phyloP scores from a whole-genome alignment of 768 basidiomycete genomes.

The Xerocomellus dryophilus region DNA sequence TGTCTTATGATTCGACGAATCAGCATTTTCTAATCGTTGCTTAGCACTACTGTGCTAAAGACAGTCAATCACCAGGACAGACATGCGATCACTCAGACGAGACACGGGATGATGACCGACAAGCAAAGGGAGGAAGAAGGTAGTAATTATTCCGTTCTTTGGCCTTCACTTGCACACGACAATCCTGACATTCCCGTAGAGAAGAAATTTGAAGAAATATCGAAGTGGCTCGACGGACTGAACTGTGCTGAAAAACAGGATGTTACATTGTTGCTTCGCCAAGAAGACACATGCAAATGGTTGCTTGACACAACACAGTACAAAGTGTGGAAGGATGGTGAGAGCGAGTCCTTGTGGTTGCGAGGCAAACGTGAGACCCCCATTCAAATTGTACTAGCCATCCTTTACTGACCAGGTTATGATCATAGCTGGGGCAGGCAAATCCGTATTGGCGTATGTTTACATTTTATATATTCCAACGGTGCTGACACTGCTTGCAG shows the following conservation, averaged over 20 bases:
- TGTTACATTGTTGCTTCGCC: neutral
- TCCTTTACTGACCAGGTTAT: neutral
- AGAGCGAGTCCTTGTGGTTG: neutral
- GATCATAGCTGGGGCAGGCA: conserved; percentile 2
- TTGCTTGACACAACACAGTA: conserved; percentile 1
- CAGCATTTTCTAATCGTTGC: neutral
- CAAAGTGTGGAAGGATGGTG: neutral
- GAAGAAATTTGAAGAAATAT: neutral
- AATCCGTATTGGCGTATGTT: conserved; percentile 10
- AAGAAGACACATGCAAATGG: conserved; percentile 2
- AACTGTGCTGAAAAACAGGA: conserved; percentile 6
- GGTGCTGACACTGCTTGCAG: neutral
- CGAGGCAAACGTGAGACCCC: conserved; percentile 1
- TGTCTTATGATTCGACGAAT: neutral
- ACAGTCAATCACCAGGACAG: too few species aligned
- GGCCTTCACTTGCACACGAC: neutral
- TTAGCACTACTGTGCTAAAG: neutral
- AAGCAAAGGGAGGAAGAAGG: neutral
- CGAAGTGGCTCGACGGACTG: conserved; percentile 1
- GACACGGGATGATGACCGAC: neutral
- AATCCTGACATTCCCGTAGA: neutral
- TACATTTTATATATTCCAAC: neutral
- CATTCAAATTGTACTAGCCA: too few species aligned
- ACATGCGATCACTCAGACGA: neutral
- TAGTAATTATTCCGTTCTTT: neutral